phyloP scores from a whole-genome alignment of 2,329 filamentous ascomycete species.

The Blastomyces silverae region DNA sequence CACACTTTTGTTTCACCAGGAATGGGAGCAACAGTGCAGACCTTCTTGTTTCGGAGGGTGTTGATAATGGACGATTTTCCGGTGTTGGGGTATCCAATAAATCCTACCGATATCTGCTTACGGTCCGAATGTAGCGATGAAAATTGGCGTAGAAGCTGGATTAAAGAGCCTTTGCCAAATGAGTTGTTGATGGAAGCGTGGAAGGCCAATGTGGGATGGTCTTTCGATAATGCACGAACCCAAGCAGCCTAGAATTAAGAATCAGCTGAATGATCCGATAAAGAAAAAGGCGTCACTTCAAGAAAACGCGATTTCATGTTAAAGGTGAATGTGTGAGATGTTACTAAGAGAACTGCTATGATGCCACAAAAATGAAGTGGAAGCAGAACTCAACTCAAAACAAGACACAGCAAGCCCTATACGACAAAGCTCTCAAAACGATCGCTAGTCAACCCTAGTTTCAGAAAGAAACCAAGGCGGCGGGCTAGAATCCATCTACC shows the following conservation, averaged over 20 bases:
- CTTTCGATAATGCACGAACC: slow-evolving; percentile 81
- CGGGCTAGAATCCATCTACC: slow-evolving; percentile 83
- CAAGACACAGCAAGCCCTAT: slow-evolving; percentile 72
- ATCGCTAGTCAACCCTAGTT: slow-evolving; percentile 61
- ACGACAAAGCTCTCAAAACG: slow-evolving; percentile 81
- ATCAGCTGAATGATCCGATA: slow-evolving; percentile 25
- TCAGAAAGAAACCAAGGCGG: slow-evolving; percentile 57
- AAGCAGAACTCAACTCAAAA: slow-evolving; percentile 95
- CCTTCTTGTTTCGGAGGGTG: slow-evolving; percentile 87
- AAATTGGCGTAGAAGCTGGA: slow-evolving; percentile 87
- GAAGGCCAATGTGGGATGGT: slow-evolving; percentile 90
- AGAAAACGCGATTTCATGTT: slow-evolving; percentile 24
- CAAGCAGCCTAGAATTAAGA: slow-evolving; percentile 66
- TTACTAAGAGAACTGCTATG: slow-evolving; percentile 96
- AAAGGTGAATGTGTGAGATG: slow-evolving; percentile 70
- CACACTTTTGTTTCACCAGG: slow-evolving; percentile 96
- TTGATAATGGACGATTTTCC: slow-evolving; percentile 98
- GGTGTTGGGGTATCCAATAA: slow-evolving; percentile 86
- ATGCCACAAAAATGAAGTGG: slow-evolving; percentile 51
- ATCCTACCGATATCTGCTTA: slow-evolving; percentile 89
- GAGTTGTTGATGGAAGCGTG: slow-evolving; percentile 92
- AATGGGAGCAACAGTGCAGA: slow-evolving; percentile 87
- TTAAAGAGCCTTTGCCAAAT: slow-evolving; percentile 92
- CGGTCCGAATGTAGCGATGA: slow-evolving; percentile 79
- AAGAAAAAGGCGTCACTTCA: slow-evolving; percentile 21